Percentiles rank a stretch among this genome's conserved stretches.
Evolutionary conservation across 2,329 filamentous ascomycete genomes (phyloP).

Genomic region (Colletotrichum sp.): DNA sequence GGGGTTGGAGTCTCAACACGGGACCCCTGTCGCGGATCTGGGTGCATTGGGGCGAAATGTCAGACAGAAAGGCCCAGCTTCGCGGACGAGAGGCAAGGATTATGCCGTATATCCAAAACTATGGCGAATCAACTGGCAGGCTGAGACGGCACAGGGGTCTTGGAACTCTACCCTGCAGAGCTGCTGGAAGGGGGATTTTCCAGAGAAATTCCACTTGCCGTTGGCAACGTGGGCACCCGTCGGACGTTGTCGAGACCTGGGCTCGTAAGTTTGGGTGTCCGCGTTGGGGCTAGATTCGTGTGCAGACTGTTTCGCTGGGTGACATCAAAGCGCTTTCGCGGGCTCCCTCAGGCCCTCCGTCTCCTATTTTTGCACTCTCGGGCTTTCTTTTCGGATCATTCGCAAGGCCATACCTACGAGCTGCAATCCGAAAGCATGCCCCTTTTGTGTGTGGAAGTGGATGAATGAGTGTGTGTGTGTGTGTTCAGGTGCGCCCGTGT

Average conservation of each 20-base stretch:
- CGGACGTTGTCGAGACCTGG: neutral
- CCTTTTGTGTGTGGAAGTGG: neutral
- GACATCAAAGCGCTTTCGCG: constrained; percentile 8
- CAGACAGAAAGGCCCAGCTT: neutral
- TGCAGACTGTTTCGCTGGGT: constrained; percentile 12
- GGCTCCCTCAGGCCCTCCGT: neutral
- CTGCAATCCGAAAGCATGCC: neutral
- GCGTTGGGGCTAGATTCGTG: neutral
- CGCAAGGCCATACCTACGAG: neutral
- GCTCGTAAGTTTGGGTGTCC: neutral
- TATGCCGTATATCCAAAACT: constrained; percentile 11
- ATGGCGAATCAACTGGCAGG: constrained; percentile 16
- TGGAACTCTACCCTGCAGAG: neutral
- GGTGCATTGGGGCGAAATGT: neutral
- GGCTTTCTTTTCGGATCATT: neutral
- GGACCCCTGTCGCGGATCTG: constrained; percentile 10
- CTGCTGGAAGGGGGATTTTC: neutral
- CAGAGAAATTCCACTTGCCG: neutral
- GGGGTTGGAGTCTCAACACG: constrained; percentile 13
- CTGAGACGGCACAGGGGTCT: constrained; percentile 13
- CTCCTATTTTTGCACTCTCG: constrained; percentile 10
- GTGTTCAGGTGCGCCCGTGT: neutral
- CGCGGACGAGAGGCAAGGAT: neutral
- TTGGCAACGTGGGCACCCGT: neutral
- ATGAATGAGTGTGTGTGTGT: neutral